Evolutionary conservation across 306 rosid species (phyloP).

Genomic region (Cucurbita pepo): DNA sequence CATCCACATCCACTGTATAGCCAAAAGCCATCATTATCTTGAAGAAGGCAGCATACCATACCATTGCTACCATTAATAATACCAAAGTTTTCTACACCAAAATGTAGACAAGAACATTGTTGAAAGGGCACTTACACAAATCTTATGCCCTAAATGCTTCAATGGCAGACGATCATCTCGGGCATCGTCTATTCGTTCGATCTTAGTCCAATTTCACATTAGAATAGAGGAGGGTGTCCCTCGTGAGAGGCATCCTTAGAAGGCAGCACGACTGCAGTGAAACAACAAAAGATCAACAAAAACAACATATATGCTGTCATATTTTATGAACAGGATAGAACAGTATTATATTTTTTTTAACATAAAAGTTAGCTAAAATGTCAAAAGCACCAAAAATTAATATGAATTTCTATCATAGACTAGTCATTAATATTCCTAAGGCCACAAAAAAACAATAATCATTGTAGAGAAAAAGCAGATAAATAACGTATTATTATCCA

Average conservation of each 20-base stretch:
- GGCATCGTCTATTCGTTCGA: slow-evolving; percentile 2
- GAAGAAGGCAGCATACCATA: background rate
- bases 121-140: slow-evolving; percentile 13
- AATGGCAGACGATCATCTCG: slow-evolving; percentile 17
- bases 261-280: slow-evolving; percentile 46
- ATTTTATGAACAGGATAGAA: too few relatives aligned
- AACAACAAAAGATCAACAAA: background rate
- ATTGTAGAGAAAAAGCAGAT: too few relatives aligned
- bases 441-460: too few relatives aligned
- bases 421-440: background rate
- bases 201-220: slow-evolving; percentile 72
- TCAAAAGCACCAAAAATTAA: background rate
- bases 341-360: too few relatives aligned
- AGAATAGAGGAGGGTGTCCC: slow-evolving; percentile 80
- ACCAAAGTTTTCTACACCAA: slow-evolving; percentile 8
- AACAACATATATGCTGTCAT: background rate
- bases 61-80: slow-evolving; percentile 16
- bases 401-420: background rate
- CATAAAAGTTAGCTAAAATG: background rate
- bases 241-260: slow-evolving; percentile 59
- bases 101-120: slow-evolving; percentile 16
- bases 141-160: slow-evolving; percentile 13
- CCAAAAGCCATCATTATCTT: background rate
- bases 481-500: background rate
- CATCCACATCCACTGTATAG: background rate